Conservation (phyloP, 768 basidiomycete genomes). For the Leccinum longicurvipes region DNA sequence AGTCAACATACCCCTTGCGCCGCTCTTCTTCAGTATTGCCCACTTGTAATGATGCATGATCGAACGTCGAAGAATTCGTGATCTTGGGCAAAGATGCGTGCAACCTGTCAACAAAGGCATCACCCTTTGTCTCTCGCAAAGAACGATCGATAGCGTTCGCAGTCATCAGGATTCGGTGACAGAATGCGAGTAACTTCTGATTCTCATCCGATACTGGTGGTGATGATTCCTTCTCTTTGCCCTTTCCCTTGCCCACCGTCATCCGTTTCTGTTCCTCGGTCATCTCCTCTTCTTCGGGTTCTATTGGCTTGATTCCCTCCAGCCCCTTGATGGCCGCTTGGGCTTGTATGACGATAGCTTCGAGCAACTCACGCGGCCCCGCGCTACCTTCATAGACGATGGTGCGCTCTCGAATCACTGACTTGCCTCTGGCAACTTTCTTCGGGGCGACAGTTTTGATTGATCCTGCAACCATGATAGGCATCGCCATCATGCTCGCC, state of each 20-base stretch:
- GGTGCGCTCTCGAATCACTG: conserved; percentile 70
- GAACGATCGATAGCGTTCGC: conserved; percentile 85
- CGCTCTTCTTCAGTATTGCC: conserved; percentile 66
- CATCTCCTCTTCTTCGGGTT: conserved; percentile 56
- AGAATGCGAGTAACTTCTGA: conserved; percentile 73
- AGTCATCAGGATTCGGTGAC: conserved; percentile 79
- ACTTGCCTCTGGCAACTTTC: conserved; percentile 42
- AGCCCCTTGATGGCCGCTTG: conserved; percentile 88
- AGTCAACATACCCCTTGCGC: conserved; percentile 71
- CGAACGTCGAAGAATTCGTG: conserved; percentile 47
- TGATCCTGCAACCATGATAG: conserved; percentile 82
- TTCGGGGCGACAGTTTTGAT: conserved; percentile 62
- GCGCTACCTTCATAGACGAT: conserved; percentile 89
- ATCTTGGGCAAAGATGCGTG: conserved; percentile 76
- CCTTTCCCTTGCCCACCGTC: conserved; percentile 65
- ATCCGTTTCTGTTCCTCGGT: conserved; percentile 90
- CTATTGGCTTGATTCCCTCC: conserved; percentile 55
- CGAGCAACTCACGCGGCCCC: conserved; percentile 87
- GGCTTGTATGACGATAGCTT: conserved; percentile 89
- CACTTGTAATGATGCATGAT: conserved; percentile 33
- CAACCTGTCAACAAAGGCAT: conserved; percentile 77
- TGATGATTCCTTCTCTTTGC: conserved; percentile 47
- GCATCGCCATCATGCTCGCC: conserved; percentile 96
- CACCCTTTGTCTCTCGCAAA: conserved; percentile 84
- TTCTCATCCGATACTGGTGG: conserved; percentile 65